Evolutionary conservation across 75 land plant species (phyloP), one percentile per base, ranked within the genome.

Genomic region (Selaginella tamariscina): DNA sequence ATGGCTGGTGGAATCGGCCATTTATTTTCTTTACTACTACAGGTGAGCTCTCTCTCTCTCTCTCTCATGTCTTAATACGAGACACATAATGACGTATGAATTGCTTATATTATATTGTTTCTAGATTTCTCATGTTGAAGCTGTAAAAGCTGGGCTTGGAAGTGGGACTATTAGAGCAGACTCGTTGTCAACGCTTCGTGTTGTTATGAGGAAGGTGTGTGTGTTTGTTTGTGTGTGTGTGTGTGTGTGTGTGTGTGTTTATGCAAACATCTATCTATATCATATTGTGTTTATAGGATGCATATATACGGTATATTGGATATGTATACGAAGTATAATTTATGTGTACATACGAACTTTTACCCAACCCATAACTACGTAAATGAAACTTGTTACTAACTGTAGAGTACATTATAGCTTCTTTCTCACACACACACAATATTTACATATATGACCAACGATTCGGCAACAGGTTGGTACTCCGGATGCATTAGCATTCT

Each of bases 401-500:
- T n/a, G n/a, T n/a, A n/a, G n/a, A n/a, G n/a, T n/a, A n/a, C n/a
- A n/a, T n/a, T n/a, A n/a, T n/a, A n/a, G n/a, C n/a, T n/a, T n/a
- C n/a, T n/a, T n/a, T n/a, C n/a, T n/a, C n/a, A n/a, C n/a, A n/a
- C n/a, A n/a, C n/a, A n/a, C n/a, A n/a, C n/a, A n/a, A n/a, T n/a
- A n/a, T n/a, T n/a, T n/a, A n/a, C n/a, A n/a, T n/a, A n/a, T n/a
- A n/a, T n/a, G n/a, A n/a, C n/a, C n/a, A n/a, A n/a, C n/a, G n/a
- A n/a, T n/a, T n/a, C n/a, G n/a, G n/a, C n/a, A n/a, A n/a, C 77
- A 89, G 96, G 86, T 94, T 71, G 96, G 86, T 1, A 72, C 72
- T 77, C 91, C 96, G 70, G 96, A 89, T 87, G 84, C 88, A 54
- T 68, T 94, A 62, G 98, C 88, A 39, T 94, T 85, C 71, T 94